Percentiles rank a stretch among this genome's conserved stretches.
phyloP scores from a whole-genome alignment of 2,329 filamentous ascomycete species.

The Diatrype stigma region DNA sequence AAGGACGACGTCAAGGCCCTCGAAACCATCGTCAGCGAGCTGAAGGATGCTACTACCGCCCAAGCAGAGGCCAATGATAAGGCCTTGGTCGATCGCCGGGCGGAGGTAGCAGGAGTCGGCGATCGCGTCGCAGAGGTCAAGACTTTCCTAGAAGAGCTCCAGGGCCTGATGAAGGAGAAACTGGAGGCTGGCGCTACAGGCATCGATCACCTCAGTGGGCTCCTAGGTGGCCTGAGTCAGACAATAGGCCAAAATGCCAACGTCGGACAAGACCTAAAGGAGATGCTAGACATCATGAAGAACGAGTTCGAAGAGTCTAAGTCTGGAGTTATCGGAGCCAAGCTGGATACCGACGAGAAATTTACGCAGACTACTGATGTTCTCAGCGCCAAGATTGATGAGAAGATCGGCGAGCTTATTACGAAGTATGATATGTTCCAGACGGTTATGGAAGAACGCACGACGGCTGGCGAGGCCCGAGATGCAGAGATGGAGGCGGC shows the following conservation, averaged over 20 bases:
- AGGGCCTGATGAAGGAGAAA: constrained; percentile 69
- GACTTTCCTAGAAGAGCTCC: constrained; percentile 71
- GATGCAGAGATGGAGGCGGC: constrained; percentile 70
- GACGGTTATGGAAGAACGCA: constrained; percentile 66
- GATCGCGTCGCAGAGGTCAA: constrained; percentile 79
- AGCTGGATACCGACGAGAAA: constrained; percentile 80
- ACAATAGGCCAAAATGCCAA: constrained; percentile 54
- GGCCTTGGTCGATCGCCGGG: constrained; percentile 77
- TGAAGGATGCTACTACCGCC: constrained; percentile 62
- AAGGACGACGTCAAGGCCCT: constrained; percentile 73
- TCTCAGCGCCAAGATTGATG: constrained; percentile 54
- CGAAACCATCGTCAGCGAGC: constrained; percentile 66
- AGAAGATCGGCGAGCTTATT: constrained; percentile 71
- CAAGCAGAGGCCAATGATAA: constrained; percentile 72
- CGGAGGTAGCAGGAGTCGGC: constrained; percentile 74
- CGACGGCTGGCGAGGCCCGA: constrained; percentile 68
- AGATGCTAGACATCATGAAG: constrained; percentile 72
- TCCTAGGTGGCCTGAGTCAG: constrained; percentile 64
- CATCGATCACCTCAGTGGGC: constrained; percentile 68
- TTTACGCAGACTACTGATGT: constrained; percentile 55
- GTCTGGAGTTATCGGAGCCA: constrained; percentile 71
- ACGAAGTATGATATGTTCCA: constrained; percentile 87
- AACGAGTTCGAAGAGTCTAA: constrained; percentile 84
- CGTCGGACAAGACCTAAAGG: constrained; percentile 61
- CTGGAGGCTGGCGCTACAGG: constrained; percentile 71